Evolutionary conservation across 208 protist genomes (phyloP).

Genomic region (Trichomonas gallinae): DNA sequence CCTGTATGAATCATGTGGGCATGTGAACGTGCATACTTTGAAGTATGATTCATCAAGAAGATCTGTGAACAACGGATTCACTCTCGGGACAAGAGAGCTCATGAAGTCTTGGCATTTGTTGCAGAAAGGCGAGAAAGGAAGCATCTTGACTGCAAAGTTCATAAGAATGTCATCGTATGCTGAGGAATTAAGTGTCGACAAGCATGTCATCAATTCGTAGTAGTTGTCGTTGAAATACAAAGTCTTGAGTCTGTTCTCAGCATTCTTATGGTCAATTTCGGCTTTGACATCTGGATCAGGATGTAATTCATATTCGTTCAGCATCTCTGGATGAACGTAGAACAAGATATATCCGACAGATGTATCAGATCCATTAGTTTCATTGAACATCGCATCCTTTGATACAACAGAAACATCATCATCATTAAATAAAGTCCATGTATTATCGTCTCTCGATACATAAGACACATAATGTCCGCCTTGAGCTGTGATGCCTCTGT

Average conservation of each 20-base stretch:
- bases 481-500: background rate
- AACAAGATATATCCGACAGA: background rate
- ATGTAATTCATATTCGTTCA: background rate
- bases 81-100: background rate
- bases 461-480: background rate
- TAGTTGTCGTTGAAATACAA: background rate
- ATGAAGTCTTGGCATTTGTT: background rate
- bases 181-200: background rate
- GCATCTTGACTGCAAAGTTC: background rate
- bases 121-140: background rate
- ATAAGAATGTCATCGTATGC: background rate
- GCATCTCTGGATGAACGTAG: background rate
- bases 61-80: background rate
- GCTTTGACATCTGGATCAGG: background rate
- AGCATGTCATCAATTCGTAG: background rate
- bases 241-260: background rate
- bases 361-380: background rate
- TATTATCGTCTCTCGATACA: background rate
- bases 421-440: background rate
- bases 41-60: background rate
- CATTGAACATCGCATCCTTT: background rate
- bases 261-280: background rate
- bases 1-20: background rate
- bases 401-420: background rate
- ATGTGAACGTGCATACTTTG: background rate